Base-by-base conservation (phyloP, 768 basidiomycete species). In the Hydnomerulius pinastri region DNA sequence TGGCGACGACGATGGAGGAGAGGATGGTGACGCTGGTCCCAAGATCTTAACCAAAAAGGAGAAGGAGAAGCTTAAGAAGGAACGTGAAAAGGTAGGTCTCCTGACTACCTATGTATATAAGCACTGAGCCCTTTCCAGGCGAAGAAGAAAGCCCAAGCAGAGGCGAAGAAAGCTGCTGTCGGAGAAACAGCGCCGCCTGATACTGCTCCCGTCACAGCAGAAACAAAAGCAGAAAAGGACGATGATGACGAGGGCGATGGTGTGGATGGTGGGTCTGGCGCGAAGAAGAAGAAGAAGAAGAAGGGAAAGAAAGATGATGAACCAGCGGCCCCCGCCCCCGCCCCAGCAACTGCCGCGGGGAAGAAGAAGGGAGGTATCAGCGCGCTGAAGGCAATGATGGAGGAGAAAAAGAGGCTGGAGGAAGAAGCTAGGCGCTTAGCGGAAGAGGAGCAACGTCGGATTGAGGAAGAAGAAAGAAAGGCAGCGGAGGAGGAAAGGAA, bases 1-100 rank as follows among this genome's bases (percentile, higher is more conserved):
- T 25, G 77, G 43, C 23, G 73, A 62, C 17, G 69, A 68, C 11
- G 78, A 75, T 18, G 79, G 73, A 20, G 82, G 77, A 6, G 84
- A 65, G 1, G 78, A 56, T 4, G 75, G 79, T 25, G 84, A 78
- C 43, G 71, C 70, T 42, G 90, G 81, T 12, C 74, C 75, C 4
- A 85, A 87, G 70, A 65, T 96, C 27, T 70, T 97, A 29, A 86
- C 87, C 15, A 98, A 98, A 75, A 97, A 96, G 68, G 92, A 98
- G 77, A 98, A 98, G 73, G 95, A 98, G 68, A 86, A 86, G 66
- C 75, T 96, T 53, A 98, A 98, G 82, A 98, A 98, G 73, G 95
- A 98, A 71, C 83, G 85, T 44, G 94, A 97, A 75, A 97, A 97
- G 87, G 93, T 87, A 29, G 41, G 62, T 33, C 50, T 18, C 33